Conservation (phyloP, 495 filamentous ascomycete species). For the Pseudevernia furfuracea region DNA sequence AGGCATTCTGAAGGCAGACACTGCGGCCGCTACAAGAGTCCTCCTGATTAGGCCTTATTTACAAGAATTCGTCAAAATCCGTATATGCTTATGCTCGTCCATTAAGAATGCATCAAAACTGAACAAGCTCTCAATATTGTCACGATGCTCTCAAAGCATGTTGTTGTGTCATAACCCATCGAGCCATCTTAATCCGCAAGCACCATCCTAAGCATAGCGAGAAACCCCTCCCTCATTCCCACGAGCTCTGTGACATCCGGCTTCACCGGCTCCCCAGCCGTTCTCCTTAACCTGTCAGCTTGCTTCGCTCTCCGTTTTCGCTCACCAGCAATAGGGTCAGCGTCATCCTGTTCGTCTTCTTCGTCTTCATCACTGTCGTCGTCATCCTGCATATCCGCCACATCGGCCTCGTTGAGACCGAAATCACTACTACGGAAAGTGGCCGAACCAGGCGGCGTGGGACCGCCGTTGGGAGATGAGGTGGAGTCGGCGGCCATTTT, state of each 20-base stretch:
- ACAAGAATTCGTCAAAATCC: too few species aligned
- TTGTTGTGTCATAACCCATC: neutral
- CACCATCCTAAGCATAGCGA: slow-evolving; percentile 77
- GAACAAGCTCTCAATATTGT: neutral
- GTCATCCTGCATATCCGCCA: slow-evolving; percentile 16
- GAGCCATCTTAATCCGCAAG: slow-evolving; percentile 57
- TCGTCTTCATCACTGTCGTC: slow-evolving; percentile 48
- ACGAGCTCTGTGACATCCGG: slow-evolving; percentile 69
- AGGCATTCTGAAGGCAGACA: too few species aligned
- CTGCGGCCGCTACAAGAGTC: too few species aligned
- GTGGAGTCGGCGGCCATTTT: slow-evolving; percentile 90
- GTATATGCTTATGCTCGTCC: neutral
- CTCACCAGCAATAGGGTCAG: slow-evolving; percentile 83
- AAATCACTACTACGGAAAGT: slow-evolving; percentile 74
- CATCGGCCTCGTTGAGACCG: slow-evolving; percentile 61
- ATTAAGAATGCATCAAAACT: neutral
- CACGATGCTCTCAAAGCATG: neutral
- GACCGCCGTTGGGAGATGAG: slow-evolving; percentile 27
- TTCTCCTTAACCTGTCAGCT: slow-evolving; percentile 70
- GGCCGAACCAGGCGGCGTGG: slow-evolving; percentile 39
- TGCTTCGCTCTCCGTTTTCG: slow-evolving; percentile 62
- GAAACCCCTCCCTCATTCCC: slow-evolving; percentile 70
- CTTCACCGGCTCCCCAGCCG: slow-evolving; percentile 84
- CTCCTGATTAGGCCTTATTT: too few species aligned
- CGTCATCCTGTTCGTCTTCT: slow-evolving; percentile 64